Base-by-base conservation (phyloP, 1,284 basidiomycete genomes). In the Peniophora sp. region DNA sequence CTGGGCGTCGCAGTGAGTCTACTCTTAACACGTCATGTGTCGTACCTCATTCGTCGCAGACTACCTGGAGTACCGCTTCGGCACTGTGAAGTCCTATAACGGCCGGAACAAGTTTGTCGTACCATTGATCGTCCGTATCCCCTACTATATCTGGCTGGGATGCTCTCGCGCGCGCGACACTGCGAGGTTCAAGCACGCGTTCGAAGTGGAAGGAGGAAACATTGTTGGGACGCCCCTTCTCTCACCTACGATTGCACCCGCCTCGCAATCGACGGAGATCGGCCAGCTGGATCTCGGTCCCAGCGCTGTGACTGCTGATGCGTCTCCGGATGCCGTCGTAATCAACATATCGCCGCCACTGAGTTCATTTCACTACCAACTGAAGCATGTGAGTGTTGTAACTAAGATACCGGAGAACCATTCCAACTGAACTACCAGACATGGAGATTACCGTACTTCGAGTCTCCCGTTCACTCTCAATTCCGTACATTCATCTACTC, bases 51-150 rank as follows among this genome's bases (percentile, higher is more conserved):
- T 15, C 20, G n/a, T 14, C 20, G 12, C 23, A 46, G 81, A 85
- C 54, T 91, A 91, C 64, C 73, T 92, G 47, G 88, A 92, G 64
- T 88, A 90, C 70, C 83, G 81, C 57, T 90, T 91, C 67, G 86
- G 85, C 32, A 89, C 87, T 41, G 74, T 75, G 60, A 85, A 84
- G 65, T 75, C 71, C 35, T 86, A 81, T 69, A 89, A 88, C 57
- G 85, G 80, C 3, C 75, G 88, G 48, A 91, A 91, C 69, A 74
- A 75, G 20, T 45, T 45, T 53, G 87, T 88, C 60, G 66, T 89
- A 52, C 83, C 87, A 0, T 79, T 79, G 64, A 75, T 89, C 56
- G 75, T 89, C 49, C 72, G 81, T 60, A 88, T 88, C 73, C 83
- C 81, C 0, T 83, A 81, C 68, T 91, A 91, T 64, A 83, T 89